These are phyloP conservation scores for Athelia psychrophila DNA, from an alignment of 1,284 basidiomycete genomes.

Conservation along the genomic window DNA sequence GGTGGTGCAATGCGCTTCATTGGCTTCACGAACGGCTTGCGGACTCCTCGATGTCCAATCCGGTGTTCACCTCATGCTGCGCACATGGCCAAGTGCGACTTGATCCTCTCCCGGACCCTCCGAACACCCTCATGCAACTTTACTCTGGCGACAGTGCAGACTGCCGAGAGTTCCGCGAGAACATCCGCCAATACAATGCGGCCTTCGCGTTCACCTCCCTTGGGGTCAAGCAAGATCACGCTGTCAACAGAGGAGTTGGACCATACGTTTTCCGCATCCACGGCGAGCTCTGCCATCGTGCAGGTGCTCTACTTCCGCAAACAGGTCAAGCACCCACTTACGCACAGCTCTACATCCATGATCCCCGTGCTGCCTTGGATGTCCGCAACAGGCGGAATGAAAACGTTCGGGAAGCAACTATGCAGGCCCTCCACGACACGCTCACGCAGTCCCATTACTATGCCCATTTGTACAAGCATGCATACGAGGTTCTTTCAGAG, in stretches of 20 bases:
- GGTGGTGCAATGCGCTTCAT: slow-evolving; percentile 18
- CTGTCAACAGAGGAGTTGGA: slow-evolving; percentile 11
- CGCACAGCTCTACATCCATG: background rate
- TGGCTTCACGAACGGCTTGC: slow-evolving; percentile 14
- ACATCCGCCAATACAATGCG: slow-evolving; percentile 27
- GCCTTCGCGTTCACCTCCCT: slow-evolving; percentile 29
- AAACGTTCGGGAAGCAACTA: background rate
- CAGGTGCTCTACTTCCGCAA: slow-evolving; percentile 14
- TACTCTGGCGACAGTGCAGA: slow-evolving; percentile 9
- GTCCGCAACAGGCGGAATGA: background rate
- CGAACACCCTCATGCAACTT: slow-evolving; percentile 11
- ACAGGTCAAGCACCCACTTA: slow-evolving; percentile 6
- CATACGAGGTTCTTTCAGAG: slow-evolving; percentile 8
- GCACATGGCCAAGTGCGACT: slow-evolving; percentile 16
- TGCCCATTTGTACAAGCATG: slow-evolving; percentile 12
- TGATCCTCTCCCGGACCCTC: slow-evolving; percentile 12
- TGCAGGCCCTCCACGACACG: slow-evolving; percentile 5
- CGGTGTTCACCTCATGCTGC: slow-evolving; percentile 19
- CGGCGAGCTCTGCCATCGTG: slow-evolving; percentile 15
- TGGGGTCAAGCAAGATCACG: slow-evolving; percentile 13
- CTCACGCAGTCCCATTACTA: slow-evolving; percentile 12
- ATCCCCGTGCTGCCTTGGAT: background rate
- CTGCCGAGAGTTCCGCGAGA: slow-evolving; percentile 17
- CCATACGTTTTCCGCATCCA: slow-evolving; percentile 22
- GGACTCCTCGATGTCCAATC: slow-evolving; percentile 4